These are phyloP conservation scores for Pisolithus orientalis DNA, from an alignment of 768 basidiomycete species.

Conservation along the genomic window DNA sequence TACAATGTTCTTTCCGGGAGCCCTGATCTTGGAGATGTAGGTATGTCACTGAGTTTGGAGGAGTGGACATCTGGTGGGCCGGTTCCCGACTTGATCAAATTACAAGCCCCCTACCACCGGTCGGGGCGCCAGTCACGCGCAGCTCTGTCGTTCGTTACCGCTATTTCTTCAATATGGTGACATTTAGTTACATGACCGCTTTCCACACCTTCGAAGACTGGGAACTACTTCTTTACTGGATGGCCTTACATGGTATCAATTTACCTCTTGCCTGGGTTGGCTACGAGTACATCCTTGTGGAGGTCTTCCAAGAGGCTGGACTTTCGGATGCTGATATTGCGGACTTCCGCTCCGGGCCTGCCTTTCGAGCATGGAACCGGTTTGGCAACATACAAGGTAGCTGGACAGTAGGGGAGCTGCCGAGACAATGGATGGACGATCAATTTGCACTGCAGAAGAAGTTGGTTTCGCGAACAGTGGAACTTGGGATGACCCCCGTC, in stretches of 20 bases:
- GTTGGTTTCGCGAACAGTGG: slow-evolving; percentile 32
- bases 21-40: slow-evolving; percentile 7
- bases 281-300: slow-evolving; percentile 31
- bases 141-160: slow-evolving; percentile 33
- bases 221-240: slow-evolving; percentile 36
- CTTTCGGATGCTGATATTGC: slow-evolving; percentile 30
- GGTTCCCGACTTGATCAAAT: slow-evolving; percentile 32
- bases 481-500: slow-evolving; percentile 38
- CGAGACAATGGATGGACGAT: slow-evolving; percentile 32
- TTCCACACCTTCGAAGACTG: slow-evolving; percentile 37
- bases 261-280: slow-evolving; percentile 38
- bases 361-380: slow-evolving; percentile 38
- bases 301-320: slow-evolving; percentile 33
- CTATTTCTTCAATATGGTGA: slow-evolving; percentile 39
- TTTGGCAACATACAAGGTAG: slow-evolving; percentile 39
- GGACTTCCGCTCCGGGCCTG: slow-evolving; percentile 31
- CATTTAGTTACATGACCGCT: slow-evolving; percentile 34
- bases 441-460: slow-evolving; percentile 33
- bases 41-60: slow-evolving; percentile 31
- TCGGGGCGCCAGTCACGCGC: slow-evolving; percentile 26
- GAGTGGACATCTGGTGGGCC: slow-evolving; percentile 40
- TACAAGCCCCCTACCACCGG: slow-evolving; percentile 21
- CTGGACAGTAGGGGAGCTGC: slow-evolving; percentile 29
- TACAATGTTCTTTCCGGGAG: background rate
- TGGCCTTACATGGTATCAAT: slow-evolving; percentile 35